Base-by-base conservation (phyloP, 2,329 filamentous ascomycete genomes). In the Colletotrichum liaoningense region DNA sequence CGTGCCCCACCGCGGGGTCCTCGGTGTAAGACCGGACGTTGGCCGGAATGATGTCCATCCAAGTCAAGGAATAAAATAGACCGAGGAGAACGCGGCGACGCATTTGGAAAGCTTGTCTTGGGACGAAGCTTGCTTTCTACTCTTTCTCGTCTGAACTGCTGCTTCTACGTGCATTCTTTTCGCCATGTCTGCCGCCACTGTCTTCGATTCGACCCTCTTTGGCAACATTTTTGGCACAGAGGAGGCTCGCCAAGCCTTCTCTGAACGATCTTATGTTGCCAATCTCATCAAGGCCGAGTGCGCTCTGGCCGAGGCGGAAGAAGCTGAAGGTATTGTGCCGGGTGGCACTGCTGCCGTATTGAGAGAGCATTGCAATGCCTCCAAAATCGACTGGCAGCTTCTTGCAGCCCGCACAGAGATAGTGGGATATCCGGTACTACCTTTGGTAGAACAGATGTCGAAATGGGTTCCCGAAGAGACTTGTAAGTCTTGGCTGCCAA, bases 401-500 rank as follows among this genome's bases (percentile, higher is more conserved):
- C 77, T 88, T 11, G 83, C 87, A 54, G 82, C 83, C n/a, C 84
- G 87, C 52, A 88, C 88, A 0, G 87, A 89, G 62, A 87, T 88
- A 57, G 87, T 89, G 0, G 87, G 88, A 1, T 89, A 89, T 67
- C 88, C 88, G 0, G 87, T 89, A 9, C 80, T 89, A 0, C 86
- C 87, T 1, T 76, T 89, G 14, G 85, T 89, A 3, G 81, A 84
- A 46, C 88, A 89, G 71, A 78, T 89, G 28, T 83, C 83, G 1
- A 79, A 80, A 33, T 78, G 78, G 49, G 80, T 80, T 22, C 80
- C 81, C 4, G 80, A 83, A 2, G 80, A 72, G 12, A 73, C 46
- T 80, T 77, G 80, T 80, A 74, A 71, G 76, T 74, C 49, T 2
- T 8, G 19, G 6, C 24, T 55, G 14, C 4, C 14, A 9, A 3